Evolutionary conservation across 2,329 filamentous ascomycete genomes (phyloP), one percentile per base, ranked within the genome.

Genomic region (Arthrobotrys pseudoclavata): DNA sequence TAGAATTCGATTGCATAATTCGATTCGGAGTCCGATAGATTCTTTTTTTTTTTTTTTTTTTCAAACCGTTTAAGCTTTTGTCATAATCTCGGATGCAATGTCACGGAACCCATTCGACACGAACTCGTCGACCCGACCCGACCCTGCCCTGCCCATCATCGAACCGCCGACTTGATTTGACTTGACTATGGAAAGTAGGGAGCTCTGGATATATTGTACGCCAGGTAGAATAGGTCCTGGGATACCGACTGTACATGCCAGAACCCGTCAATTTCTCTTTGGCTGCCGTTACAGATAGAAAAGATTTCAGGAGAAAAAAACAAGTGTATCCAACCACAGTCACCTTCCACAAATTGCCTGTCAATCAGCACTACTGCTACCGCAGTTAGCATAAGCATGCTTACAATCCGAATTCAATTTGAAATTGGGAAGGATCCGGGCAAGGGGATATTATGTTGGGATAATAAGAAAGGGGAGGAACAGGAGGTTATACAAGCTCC

Each of bases 1-100:
- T 37, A 60, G 53, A 40, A 37, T 37, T 26, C 55, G 22, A 60
- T 60, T 60, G 55, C 55, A 60, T 60, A 34, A 60, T 60, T 60
- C 34, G 22, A 60, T 60, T 60, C 34, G 22, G 55, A 24, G 1
- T 42, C 34, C 34, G 34, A 37, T 22, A 57, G 52, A 57, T 37
- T 29, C 12, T 42, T 40, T 12, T 24, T 24, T 24, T 48, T 48
- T 48, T 22, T 48, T 48, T 50, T 24, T 24, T 22, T 50, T 40
- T 40, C 13, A 15, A 40, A 15, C 37, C 13, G 37, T 40, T 40
- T n/a, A n/a, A 15, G 12, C 48, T 29, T 53, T 34, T 40, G 55
- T 24, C 34, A 24, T 26, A 34, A 60, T 20, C 55, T 42, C 31
- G 13, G 34, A 60, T 42, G 22, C 31, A 60, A n/a, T n/a, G 34